Base-by-base conservation (phyloP, 768 basidiomycete species). In the Aureoboletus auriporus region DNA sequence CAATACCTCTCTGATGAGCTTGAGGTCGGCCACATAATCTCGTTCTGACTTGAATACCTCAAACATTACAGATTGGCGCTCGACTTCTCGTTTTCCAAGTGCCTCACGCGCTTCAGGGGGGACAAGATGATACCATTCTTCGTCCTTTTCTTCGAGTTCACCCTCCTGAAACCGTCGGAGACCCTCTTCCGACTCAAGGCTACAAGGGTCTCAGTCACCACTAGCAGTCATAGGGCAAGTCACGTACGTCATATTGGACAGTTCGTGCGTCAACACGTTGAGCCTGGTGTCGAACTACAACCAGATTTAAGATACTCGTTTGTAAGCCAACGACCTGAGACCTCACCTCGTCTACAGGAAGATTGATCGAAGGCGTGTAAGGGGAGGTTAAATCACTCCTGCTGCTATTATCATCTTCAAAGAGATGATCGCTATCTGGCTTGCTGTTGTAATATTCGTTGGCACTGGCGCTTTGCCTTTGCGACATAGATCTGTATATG, bases 31-130 rank as follows among this genome's bases (percentile, higher is more conserved):
- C 10, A 93, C 86, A 63, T 96, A 97, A 51, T 92, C 86, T 53
- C 83, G 77, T 69, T 99, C 96, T 0, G 86, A 83, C 65, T 90
- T 86, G 67, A 97, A 84, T 20, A 95, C 69, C 63, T 98, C 94
- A 56, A 93, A 94, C 6, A 99, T 76, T 34, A 83, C 80, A 23
- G 83, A 88, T 64, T 97, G 93, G 39, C 93, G 77, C 49, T 86
- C 80, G 17, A 93, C 83, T 63, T 96, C 93, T 42, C 78, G 66
- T 61, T 84, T 81, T 23, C 84, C 82, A 3, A 98, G 68, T 1
- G 82, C 78, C 27, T 85, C 82, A 13, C 77, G 72, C 0, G 92
- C 81, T 57, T 80, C 80, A n/a, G 70, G 58, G 1, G 91, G 84
- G 2, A 94, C 86, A 8, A 93, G 79, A 28, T 77, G 71, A 58